Evolutionary conservation across 2,329 filamentous ascomycete genomes (phyloP), one percentile per base, ranked within the genome.

Genomic region (Sphaerulina musiva): DNA sequence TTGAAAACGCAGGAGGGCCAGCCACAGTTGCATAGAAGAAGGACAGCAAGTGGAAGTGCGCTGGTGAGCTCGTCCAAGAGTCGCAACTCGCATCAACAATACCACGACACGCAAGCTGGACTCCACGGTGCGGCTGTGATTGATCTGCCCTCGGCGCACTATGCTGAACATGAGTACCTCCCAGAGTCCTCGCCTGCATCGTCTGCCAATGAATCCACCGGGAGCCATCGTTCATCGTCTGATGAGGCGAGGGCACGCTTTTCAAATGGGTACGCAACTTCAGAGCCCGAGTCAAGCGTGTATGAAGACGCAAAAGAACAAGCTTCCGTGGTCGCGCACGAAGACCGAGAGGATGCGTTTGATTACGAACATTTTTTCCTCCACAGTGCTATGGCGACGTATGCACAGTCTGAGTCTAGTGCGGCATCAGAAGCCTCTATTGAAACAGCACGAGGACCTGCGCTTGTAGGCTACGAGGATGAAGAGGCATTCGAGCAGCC

Each of bases 281-380:
- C 61, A 1, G 62, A 65, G 26, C 62, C 62, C 23, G 54, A 55
- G 1, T 54, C 54, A 1, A 75, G 72, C 53, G 66, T 75, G 12
- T 77, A 76, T 57, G 72, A 75, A 61, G 74, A 77, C 54, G 72
- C 73, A n/a, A 68, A 54, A 26, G 51, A 61, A 45, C 59, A 63
- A 12, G 57, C 56, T 29, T 38, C 53, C 43, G 38, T 70, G 58
- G 73, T 66, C 6, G 61, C 89, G 0, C 92, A 97, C 65, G 92
- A 97, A 72, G 90, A 96, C 69, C 86, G 92, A 17, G 85, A 91
- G 61, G 92, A 97, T 70, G 91, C 91, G 1, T 97, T 97, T 66
- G 92, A 97, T 69, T 97, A 97, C 59, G 88, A 95, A 69, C 85
- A 95, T 68, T 96, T 96, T 73, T 95, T 95, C 70, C 78, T 96